Base-by-base conservation (phyloP, 2,329 filamentous ascomycete species). In the Talaromyces sp. region DNA sequence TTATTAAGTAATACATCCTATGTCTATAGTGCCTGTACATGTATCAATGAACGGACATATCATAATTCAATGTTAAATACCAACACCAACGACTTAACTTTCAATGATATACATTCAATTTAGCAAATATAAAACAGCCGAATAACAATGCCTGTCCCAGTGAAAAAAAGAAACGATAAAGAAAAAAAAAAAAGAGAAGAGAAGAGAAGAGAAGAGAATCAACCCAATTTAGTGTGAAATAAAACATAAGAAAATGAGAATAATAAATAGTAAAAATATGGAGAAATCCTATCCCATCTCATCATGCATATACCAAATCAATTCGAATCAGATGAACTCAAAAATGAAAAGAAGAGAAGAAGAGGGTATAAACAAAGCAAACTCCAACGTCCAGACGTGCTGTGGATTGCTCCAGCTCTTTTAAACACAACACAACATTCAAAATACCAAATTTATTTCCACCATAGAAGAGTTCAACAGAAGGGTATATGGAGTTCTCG, bases 361-460 rank as follows among this genome's bases (percentile, higher is more conserved):
- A 35, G 19, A 51, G 31, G 53, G 53, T 55, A 55, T 55, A 55
- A 55, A 55, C 17, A 55, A 41, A 31, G 27, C 13, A 55, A 35
- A 35, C 53, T 55, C 32, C 53, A 55, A 38, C 5, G 13, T 52
- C 53, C 29, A 35, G 53, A 35, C 53, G 21, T 55, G 53, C 53
- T 55, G 32, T 32, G 53, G 53, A 55, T 55, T 55, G 53, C 53
- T 55, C 53, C 53, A 26, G 24, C 29, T 55, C 29, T 55, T 31
- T 38, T n/a, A 35, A 55, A 52, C 27, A 52, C 14, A 17, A 55
- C 19, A 19, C 9, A 38, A 32, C 9, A 55, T 55, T 55, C 21
- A 55, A 21, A n/a, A 53, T 53, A n/a, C 26, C 11, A 53, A 55
- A n/a, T 38, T 38, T 38, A 35, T 38, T 38, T 55, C 32, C 53